phyloP scores from a whole-genome alignment of 805 yeast genomes.

The Ogataea saltuana region DNA sequence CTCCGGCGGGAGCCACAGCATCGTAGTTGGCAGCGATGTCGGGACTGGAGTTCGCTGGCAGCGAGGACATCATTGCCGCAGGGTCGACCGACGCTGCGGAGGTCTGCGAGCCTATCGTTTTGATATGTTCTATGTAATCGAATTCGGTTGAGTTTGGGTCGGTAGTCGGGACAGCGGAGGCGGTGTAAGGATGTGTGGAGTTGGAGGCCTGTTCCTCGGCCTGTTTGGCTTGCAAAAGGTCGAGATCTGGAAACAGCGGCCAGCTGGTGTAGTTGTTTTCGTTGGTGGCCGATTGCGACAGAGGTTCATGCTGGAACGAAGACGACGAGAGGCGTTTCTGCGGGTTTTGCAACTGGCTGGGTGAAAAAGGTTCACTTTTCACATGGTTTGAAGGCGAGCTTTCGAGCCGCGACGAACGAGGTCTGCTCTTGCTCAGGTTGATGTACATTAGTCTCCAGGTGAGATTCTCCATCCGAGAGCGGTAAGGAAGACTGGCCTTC shows the following conservation, averaged over 20 bases:
- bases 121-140: slow-evolving; percentile 65
- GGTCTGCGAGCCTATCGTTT: slow-evolving; percentile 44
- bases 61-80: slow-evolving; percentile 15
- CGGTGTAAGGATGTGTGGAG: slow-evolving; percentile 2
- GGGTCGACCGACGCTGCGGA: slow-evolving; percentile 8
- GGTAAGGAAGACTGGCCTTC: slow-evolving; percentile 70
- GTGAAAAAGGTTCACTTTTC: not conserved
- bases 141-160: slow-evolving; percentile 57
- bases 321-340: not conserved
- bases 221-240: slow-evolving; percentile 16
- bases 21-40: slow-evolving; percentile 5
- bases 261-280: slow-evolving; percentile 30
- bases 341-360: slow-evolving; percentile 4
- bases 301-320: not conserved
- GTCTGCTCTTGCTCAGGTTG: slow-evolving; percentile 29
- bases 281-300: slow-evolving; percentile 7
- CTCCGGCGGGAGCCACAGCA: slow-evolving; percentile 4
- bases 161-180: not conserved
- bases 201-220: too few species aligned
- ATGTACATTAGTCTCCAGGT: slow-evolving; percentile 87
- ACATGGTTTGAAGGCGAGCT: not conserved
- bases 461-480: slow-evolving; percentile 75
- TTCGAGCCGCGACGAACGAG: slow-evolving; percentile 4
- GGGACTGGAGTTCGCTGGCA: slow-evolving; percentile 11
- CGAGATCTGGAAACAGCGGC: slow-evolving; percentile 39